These are phyloP conservation scores for Friedmanniomyces simplex DNA, from an alignment of 495 filamentous ascomycete species.

Conservation along the genomic window DNA sequence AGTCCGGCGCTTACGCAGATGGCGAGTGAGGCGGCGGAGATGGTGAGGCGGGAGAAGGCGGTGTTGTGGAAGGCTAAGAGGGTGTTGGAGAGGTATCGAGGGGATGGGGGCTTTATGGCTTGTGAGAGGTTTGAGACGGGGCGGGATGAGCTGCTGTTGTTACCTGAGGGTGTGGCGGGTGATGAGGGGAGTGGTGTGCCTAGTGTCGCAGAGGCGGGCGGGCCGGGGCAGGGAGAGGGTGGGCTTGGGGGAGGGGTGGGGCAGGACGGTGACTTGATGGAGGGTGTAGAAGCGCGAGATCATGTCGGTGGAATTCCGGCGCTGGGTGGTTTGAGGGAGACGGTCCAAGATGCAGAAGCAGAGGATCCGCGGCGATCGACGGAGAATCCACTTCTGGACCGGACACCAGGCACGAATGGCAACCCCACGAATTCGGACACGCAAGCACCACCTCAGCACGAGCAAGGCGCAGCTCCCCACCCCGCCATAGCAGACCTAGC, in stretches of 20 bases:
- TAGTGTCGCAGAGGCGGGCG: conserved; percentile 8
- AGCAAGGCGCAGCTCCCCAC: conserved; percentile 9
- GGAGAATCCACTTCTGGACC: neutral
- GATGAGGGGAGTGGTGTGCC: conserved; percentile 7
- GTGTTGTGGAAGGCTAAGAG: conserved; percentile 68
- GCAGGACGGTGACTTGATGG: conserved; percentile 5
- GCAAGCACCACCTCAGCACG: neutral
- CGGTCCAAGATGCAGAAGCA: neutral
- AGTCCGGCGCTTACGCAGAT: conserved; percentile 75
- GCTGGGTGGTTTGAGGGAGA: neutral
- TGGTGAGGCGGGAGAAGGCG: conserved; percentile 66
- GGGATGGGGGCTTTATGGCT: conserved; percentile 71
- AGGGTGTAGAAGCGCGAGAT: conserved; percentile 10
- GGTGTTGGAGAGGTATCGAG: conserved; percentile 63
- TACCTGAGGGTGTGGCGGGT: neutral
- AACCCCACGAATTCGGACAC: neutral
- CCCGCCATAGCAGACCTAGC: neutral
- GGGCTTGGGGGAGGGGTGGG: neutral
- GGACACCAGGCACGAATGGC: no score
- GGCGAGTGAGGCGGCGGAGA: conserved; percentile 53
- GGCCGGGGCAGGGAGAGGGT: neutral
- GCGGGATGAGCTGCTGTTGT: conserved; percentile 36
- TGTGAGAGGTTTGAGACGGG: conserved; percentile 51
- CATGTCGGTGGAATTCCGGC: neutral
- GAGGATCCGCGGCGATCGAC: neutral